These are phyloP conservation scores for Knufia petricola DNA, from an alignment of 2,329 filamentous ascomycete species.

Conservation along the genomic window DNA sequence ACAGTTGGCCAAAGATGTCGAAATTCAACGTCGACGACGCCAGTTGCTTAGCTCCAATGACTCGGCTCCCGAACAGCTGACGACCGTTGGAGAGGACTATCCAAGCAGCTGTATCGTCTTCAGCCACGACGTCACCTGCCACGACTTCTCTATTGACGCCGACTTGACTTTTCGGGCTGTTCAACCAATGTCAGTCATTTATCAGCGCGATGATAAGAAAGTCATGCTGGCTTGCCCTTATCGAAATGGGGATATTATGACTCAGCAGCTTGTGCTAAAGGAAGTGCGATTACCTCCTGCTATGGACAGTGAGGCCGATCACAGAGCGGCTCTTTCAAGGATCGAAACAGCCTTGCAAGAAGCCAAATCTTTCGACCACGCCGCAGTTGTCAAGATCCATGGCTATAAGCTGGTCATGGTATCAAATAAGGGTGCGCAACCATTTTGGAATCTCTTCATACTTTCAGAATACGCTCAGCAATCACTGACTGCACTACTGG, in stretches of 20 bases:
- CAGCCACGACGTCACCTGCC: constrained; percentile 42
- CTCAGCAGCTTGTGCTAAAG: constrained; percentile 62
- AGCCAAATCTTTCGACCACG: constrained; percentile 64
- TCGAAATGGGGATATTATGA: constrained; percentile 44
- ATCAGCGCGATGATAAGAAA: constrained; percentile 55
- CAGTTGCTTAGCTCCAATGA: constrained; percentile 15
- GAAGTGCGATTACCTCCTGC: constrained; percentile 52
- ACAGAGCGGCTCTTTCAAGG: constrained; percentile 66
- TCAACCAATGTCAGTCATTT: constrained; percentile 57
- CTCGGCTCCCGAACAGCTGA: background rate
- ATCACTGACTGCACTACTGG: constrained; percentile 70
- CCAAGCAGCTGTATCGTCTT: constrained; percentile 29
- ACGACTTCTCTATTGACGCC: constrained; percentile 51
- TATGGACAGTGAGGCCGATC: constrained; percentile 49
- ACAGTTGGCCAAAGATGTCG: constrained; percentile 17
- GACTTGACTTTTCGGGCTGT: constrained; percentile 61
- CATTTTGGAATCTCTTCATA: constrained; percentile 62
- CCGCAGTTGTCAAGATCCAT: constrained; percentile 67
- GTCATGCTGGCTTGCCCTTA: constrained; percentile 60
- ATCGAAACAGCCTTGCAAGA: constrained; percentile 69
- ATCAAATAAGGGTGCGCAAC: constrained; percentile 31
- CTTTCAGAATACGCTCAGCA: constrained; percentile 70
- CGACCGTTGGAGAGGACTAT: constrained; percentile 12
- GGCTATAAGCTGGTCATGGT: constrained; percentile 66
- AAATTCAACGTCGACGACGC: constrained; percentile 12